Evolutionary conservation across 306 rosid genomes (phyloP), one percentile per base, ranked within the genome.

Genomic region (Cucurbita maxima): DNA sequence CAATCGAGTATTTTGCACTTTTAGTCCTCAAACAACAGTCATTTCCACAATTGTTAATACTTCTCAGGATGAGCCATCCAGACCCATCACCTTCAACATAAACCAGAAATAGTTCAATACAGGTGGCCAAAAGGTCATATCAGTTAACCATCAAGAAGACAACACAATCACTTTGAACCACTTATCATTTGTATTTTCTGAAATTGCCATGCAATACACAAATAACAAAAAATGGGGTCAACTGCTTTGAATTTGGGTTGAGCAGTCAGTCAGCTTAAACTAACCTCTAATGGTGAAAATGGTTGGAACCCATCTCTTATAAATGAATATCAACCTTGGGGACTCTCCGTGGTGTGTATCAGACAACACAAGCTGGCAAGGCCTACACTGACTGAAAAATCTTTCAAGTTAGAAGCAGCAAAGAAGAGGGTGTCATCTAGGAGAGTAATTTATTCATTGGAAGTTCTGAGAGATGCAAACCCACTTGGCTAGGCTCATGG

Each of bases 281-380:
- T n/a, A 68, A 93, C 98, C 98, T 87, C 58, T 82, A 30, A 90
- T 82, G 41, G 89, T 90, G 76, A 86, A 87, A 84, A 83, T 84
- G 75, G 91, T 77, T 18, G 88, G 81, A 73, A 88, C 79, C 98
- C 98, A 93, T 85, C 89, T 87, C 86, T 87, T 93, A 76, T 88
- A 88, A 76, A 93, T 87, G 90, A 90, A 93, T 71, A 87, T 86
- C 82, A 90, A 79, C 85, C 96, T 83, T 2, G 89, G 90, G 43
- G 92, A 86, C 75, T 86, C 96, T 81, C 94, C 92, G 10, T 81
- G 92, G 75, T 87, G 91, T 16, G 94, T 88, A 75, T 90, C 98
- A 1, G 96, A 90, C 62, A 90, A 66, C 43, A 90, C 83, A 82
- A 93, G 89, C 87, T 82, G 88, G 87, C 96, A 90, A 60, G 85